Base-by-base conservation (phyloP, 2,329 filamentous ascomycete genomes). In the Aspergillus alliaceus region DNA sequence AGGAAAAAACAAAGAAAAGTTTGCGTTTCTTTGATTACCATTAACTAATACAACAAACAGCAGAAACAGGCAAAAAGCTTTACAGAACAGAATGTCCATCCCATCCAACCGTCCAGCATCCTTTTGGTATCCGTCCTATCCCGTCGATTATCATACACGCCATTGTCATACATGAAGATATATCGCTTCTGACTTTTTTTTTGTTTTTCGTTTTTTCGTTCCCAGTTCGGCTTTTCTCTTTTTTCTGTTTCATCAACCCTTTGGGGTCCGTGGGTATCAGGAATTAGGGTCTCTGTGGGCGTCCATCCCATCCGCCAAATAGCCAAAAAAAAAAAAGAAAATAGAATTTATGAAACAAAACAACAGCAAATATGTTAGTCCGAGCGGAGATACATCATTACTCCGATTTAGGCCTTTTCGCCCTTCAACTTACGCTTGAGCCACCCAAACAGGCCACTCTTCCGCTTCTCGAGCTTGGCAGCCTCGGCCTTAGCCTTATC, bases 361-460 rank as follows among this genome's bases (percentile, higher is more conserved):
- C 18, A 35, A 32, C n/a, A 34, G 15, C 22, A 9, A 31, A 50
- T 15, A 49, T 2, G 35, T 50, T 14, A 39, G 5, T 48, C 11
- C n/a, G 27, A 12, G 37, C 11, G 37, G n/a, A 22, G 7, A 40
- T 24, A 40, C 2, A 40, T 22, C 11, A 18, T 11, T 5, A n/a
- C n/a, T n/a, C 2, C 27, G 1, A 12, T 14, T 40, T 22, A 48
- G 44, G 44, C 44, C n/a, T 31, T 48, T 22, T 27, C 25, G n/a
- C 44, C 44, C 44, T 31, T 31, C n/a, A 48, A n/a, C 44, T 48
- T 48, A 31, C 44, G 67, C 65, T 70, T 70, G 49, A 70, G 47
- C 66, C 67, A 69, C 27, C 61, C 57, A 46, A 59, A 59, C 53
- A 70, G 62, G 6, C 68, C 66, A 15, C 66, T 68, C 64, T 69